Base-by-base conservation (phyloP, 1,284 basidiomycete genomes). In the Stygiomarasmius scandens region DNA sequence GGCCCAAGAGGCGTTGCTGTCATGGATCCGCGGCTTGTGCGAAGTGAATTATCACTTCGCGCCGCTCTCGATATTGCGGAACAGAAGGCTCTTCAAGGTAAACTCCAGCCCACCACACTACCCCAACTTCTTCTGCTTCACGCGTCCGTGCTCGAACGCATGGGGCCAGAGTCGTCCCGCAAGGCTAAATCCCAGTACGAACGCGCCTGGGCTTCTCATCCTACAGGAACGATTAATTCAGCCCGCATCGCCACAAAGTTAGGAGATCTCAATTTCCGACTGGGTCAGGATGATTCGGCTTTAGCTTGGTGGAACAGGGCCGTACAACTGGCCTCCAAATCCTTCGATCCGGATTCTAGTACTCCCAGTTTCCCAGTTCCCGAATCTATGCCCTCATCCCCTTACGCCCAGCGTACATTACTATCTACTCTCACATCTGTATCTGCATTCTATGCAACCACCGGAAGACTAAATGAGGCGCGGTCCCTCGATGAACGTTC, bases 401-500 rank as follows among this genome's bases (percentile, higher is more conserved):
- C 89, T 12, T 75, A 81, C n/a, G 79, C 83, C 5, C 89, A 92
- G 61, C 82, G 93, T 58, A 84, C 85, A 16, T 71, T 91, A 43
- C 77, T 84, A 1, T 83, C 85, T 8, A 78, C 85, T 14, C 75
- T 94, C 1, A 81, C 90, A 6, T 89, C 90, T 9, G 71, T 89
- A 29, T 92, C 90, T 16, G 86, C 89, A 1, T 81, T 80, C 65
- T 86, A 89, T 64, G 88, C 92, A 10, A 84, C 81, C 14, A 75
- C 82, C 0, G 85, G 86, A 10, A 81, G 86, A 52, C 78, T 96
- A 23, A 69, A 75, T 41, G 74, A 89, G 62, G 94, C 95, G 1
- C 83, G 82, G 66, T 71, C 78, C 41, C 67, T 92, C 19, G 86
- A 95, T 70, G 80, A 87, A 63, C 72, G 79, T 2, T 82, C 90